Evolutionary conservation across 225 moss, liverwort and hornwort species (phyloP).

Genomic region (Ulota crispa): DNA sequence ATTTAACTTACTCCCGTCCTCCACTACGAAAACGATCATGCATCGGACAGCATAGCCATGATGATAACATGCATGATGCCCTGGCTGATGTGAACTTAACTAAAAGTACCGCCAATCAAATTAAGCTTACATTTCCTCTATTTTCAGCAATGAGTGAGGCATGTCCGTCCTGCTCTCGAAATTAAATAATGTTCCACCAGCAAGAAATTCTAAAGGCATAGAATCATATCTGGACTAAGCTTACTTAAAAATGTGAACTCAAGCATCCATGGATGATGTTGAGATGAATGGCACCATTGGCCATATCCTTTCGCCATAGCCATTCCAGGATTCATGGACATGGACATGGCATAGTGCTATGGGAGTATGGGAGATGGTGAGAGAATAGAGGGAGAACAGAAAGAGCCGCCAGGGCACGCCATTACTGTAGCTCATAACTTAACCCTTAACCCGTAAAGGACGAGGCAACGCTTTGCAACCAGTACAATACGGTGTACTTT

Average conservation of each 20-base stretch:
- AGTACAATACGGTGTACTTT: no score
- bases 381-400: background rate
- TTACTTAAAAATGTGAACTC: no score
- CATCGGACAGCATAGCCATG: background rate
- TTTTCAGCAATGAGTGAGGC: background rate
- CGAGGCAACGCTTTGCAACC: no score
- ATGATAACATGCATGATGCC: background rate
- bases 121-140: background rate
- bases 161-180: no score
- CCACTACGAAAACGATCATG: background rate
- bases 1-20: no score
- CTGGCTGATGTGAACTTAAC: no score
- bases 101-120: background rate
- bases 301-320: background rate
- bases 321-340: background rate
- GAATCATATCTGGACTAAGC: background rate
- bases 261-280: background rate
- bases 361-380: conserved; percentile 18
- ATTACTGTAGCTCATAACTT: conserved; percentile 9
- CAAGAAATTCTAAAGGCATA: background rate
- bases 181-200: background rate
- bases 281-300: background rate
- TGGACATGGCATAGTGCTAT: background rate
- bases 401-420: conserved; percentile 10
- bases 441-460: no score